These are phyloP conservation scores for Sorghum bicolor DNA, from an alignment of 176 grass and related monocot species.

Conservation along the genomic window Sorghum_bicolor_NCBIv3 NC_012877.2:57059501-57060000, in stretches of 20 bases:
- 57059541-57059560: not conserved
- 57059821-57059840: not conserved
- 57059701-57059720: not conserved
- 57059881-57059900: not conserved
- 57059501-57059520: not conserved
- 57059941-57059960: not conserved
- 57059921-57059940: not conserved
- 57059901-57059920: not conserved
- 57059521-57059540: not conserved
- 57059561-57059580: no score
- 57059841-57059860: not conserved
- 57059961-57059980: not conserved
- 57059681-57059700: slow-evolving; percentile 64
- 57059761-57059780: no score
- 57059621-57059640: slow-evolving; percentile 83
- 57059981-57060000: not conserved
- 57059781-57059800: not conserved
- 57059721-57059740: not conserved
- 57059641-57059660: slow-evolving; percentile 83
- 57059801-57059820: not conserved
- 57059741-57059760: not conserved
- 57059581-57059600: slow-evolving; percentile 31
- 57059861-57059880: not conserved
- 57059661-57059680: slow-evolving; percentile 93
- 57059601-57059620: slow-evolving; percentile 82